phyloP scores from a whole-genome alignment of 257 asterid genomes.

The Solanum neorickii region DNA sequence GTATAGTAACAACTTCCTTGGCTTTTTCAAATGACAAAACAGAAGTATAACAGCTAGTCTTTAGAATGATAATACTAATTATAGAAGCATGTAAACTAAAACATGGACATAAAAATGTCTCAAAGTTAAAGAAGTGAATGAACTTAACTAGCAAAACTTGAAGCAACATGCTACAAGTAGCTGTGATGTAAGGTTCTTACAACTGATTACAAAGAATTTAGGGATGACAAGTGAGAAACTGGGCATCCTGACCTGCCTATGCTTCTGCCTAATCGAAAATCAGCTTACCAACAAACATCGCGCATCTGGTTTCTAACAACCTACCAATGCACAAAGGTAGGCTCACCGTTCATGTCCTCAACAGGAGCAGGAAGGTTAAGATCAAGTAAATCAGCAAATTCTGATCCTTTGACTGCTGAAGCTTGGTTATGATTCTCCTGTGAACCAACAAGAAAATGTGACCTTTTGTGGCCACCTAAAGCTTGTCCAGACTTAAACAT shows the following conservation, averaged over 20 bases:
- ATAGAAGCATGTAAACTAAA: background rate
- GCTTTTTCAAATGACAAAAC: background rate
- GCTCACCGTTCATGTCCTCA: slow-evolving; percentile 34
- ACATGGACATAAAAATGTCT: background rate
- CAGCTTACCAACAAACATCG: background rate
- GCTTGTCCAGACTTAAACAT: slow-evolving; percentile 95
- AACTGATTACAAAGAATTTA: background rate
- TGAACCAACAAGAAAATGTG: slow-evolving; percentile 54
- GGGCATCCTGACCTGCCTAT: background rate
- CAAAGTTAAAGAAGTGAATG: background rate
- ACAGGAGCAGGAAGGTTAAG: slow-evolving; percentile 85
- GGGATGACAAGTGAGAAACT: background rate
- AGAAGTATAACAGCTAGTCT: background rate
- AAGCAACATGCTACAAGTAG: background rate
- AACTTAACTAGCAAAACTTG: background rate
- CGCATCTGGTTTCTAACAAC: background rate
- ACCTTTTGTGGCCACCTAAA: slow-evolving; percentile 89
- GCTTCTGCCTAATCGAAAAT: background rate
- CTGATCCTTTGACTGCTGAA: slow-evolving; percentile 22
- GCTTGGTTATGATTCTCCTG: slow-evolving; percentile 21
- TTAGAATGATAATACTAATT: background rate
- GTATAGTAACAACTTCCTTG: background rate
- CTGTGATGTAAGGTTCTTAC: background rate
- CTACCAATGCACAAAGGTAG: slow-evolving; percentile 27
- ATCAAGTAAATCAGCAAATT: slow-evolving; percentile 48